Evolutionary conservation across 2,329 filamentous ascomycete genomes (phyloP).

Genomic region (Eutypella sp.): DNA sequence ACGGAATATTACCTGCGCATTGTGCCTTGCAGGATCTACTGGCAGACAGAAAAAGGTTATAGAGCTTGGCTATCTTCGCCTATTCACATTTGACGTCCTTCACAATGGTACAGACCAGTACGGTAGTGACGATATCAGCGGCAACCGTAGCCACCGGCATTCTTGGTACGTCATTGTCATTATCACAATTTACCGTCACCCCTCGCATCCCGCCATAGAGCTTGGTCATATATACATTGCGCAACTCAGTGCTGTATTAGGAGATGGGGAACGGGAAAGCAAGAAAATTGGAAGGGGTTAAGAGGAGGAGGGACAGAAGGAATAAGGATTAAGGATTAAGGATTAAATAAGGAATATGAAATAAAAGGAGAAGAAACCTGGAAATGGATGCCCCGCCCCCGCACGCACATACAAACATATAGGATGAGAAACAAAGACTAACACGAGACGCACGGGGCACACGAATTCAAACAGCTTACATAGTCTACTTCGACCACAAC

Average conservation of each 20-base stretch:
- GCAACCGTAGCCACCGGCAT: constrained; percentile 56
- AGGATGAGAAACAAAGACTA: too few relatives aligned
- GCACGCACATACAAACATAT: too few relatives aligned
- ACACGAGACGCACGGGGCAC: not conserved
- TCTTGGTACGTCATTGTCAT: constrained; percentile 44
- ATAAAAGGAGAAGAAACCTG: not conserved
- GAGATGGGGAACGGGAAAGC: not conserved
- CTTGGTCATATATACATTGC: too few relatives aligned
- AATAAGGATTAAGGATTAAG: not conserved
- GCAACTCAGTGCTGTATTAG: too few relatives aligned
- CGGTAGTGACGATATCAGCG: constrained; percentile 56
- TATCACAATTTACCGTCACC: constrained; percentile 3
- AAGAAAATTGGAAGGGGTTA: not conserved
- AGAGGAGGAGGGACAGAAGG: not conserved
- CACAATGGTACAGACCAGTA: constrained; percentile 45
- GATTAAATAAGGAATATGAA: not conserved
- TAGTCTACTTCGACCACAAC: constrained; percentile 64
- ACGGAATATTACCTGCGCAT: too few relatives aligned
- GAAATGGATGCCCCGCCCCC: too few relatives aligned
- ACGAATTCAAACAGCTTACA: constrained; percentile 48
- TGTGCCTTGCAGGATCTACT: too few relatives aligned
- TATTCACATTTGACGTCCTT: not conserved
- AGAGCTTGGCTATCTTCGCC: too few relatives aligned
- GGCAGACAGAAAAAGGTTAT: too few relatives aligned
- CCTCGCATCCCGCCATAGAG: not conserved